phyloP scores from a whole-genome alignment of 2,329 filamentous ascomycete species.

The Daldinia sp. region DNA sequence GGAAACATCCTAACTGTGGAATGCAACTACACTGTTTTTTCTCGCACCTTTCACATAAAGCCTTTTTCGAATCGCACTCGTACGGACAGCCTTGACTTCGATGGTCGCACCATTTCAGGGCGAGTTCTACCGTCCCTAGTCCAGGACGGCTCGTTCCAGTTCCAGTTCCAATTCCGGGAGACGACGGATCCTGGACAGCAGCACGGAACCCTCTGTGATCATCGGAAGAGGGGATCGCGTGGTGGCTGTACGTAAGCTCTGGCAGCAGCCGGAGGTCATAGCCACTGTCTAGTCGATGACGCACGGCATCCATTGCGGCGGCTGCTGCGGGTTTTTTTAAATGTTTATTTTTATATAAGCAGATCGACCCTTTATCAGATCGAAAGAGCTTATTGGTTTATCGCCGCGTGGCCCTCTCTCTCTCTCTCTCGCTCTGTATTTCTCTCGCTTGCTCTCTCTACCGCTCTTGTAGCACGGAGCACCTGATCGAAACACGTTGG shows the following conservation, averaged over 20 bases:
- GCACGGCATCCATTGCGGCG: conserved; percentile 22
- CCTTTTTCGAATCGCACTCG: not conserved
- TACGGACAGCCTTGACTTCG: conserved; percentile 17
- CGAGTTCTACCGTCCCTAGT: not conserved
- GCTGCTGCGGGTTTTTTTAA: not conserved
- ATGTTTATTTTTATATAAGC: not conserved
- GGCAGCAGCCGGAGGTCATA: not conserved
- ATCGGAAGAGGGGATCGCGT: not conserved
- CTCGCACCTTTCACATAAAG: conserved; percentile 19
- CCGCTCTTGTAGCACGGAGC: not conserved
- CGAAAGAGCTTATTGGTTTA: not conserved
- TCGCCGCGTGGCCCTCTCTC: conserved; percentile 1
- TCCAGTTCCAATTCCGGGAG: not conserved
- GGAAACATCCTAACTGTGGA: conserved; percentile 25
- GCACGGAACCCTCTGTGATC: not conserved
- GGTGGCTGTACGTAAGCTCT: conserved; percentile 6
- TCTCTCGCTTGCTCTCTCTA: not conserved
- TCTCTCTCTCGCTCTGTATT: not conserved
- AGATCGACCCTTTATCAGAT: conserved; percentile 10
- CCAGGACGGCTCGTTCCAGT: not conserved
- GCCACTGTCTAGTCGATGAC: not conserved
- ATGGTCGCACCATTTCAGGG: conserved; percentile 27
- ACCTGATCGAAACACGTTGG: conserved; percentile 24
- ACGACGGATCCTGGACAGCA: not conserved
- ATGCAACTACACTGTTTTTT: not conserved